phyloP scores from a whole-genome alignment of 495 filamentous ascomycete species.

The Talaromyces wortmannii region DNA sequence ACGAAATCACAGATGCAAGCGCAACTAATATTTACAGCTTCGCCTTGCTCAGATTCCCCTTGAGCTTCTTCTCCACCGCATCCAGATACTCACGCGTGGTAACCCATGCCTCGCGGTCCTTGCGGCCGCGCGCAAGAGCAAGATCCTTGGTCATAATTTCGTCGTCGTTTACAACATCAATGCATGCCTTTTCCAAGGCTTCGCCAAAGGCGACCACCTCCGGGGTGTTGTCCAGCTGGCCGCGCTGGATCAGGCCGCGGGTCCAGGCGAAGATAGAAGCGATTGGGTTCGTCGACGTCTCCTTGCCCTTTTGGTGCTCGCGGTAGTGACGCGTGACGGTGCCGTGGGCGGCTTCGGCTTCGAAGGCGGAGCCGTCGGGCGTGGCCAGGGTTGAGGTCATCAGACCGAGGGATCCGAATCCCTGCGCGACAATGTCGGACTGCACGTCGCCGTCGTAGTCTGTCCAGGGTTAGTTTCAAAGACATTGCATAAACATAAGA shows the following conservation, averaged over 20 bases:
- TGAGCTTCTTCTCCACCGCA: slow-evolving; percentile 82
- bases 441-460: slow-evolving; percentile 99
- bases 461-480: slow-evolving; percentile 17
- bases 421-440: slow-evolving; percentile 96
- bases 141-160: slow-evolving; percentile 99
- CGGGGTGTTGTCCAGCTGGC: slow-evolving; percentile 80
- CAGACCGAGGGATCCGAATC: slow-evolving; percentile 93
- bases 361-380: slow-evolving; percentile 90
- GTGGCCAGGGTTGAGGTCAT: slow-evolving; percentile 98
- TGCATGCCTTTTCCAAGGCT: slow-evolving; percentile 85
- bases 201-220: slow-evolving; percentile 87
- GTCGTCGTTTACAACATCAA: slow-evolving; percentile 87
- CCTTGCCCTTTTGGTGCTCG: slow-evolving; percentile 93
- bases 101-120: slow-evolving; percentile 72
- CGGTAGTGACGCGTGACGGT: slow-evolving; percentile 98
- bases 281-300: slow-evolving; percentile 98
- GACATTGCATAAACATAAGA: not conserved
- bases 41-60: slow-evolving; percentile 50
- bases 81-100: slow-evolving; percentile 83
- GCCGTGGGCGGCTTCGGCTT: slow-evolving; percentile 96
- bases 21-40: slow-evolving; percentile 6
- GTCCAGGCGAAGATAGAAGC: slow-evolving; percentile 99
- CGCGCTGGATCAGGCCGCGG: slow-evolving; percentile 85
- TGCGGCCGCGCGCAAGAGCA: slow-evolving; percentile 83
- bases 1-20: not conserved